A percentile compares a stretch with the other conserved stretches of the same genome.
These are phyloP conservation scores for Russula vinacea DNA, from an alignment of 768 basidiomycete species.

Conservation along the genomic window DNA sequence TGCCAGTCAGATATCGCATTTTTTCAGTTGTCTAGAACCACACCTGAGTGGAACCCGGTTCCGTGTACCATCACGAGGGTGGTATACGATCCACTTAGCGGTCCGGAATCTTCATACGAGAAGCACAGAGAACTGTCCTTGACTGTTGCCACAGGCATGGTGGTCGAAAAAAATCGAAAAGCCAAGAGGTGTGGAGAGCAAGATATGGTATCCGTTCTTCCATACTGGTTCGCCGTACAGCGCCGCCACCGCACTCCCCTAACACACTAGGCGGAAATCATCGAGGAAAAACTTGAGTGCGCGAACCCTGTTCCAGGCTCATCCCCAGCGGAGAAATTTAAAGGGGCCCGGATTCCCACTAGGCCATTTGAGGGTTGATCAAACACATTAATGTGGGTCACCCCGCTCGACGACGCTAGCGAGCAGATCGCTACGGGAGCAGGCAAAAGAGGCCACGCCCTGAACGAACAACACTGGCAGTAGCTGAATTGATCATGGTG, in stretches of 20 bases:
- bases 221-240: neutral
- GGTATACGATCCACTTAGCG: constrained; percentile 21
- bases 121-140: constrained; percentile 14
- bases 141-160: constrained; percentile 25
- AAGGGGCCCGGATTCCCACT: neutral
- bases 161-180: neutral
- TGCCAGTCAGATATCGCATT: neutral
- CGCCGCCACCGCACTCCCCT: neutral
- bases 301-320: neutral
- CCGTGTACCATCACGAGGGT: constrained; percentile 30
- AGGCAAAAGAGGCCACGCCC: neutral
- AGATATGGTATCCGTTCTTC: neutral
- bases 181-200: neutral
- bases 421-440: neutral
- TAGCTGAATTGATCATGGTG: neutral
- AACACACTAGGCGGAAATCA: neutral
- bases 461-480: neutral
- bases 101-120: constrained; percentile 26
- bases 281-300: neutral
- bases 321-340: neutral
- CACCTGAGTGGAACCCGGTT: constrained; percentile 24
- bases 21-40: neutral
- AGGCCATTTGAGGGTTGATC: neutral
- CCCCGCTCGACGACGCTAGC: neutral
- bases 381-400: neutral